Evolutionary conservation across 2,329 filamentous ascomycete genomes (phyloP).

Genomic region (Fusarium acutatum): DNA sequence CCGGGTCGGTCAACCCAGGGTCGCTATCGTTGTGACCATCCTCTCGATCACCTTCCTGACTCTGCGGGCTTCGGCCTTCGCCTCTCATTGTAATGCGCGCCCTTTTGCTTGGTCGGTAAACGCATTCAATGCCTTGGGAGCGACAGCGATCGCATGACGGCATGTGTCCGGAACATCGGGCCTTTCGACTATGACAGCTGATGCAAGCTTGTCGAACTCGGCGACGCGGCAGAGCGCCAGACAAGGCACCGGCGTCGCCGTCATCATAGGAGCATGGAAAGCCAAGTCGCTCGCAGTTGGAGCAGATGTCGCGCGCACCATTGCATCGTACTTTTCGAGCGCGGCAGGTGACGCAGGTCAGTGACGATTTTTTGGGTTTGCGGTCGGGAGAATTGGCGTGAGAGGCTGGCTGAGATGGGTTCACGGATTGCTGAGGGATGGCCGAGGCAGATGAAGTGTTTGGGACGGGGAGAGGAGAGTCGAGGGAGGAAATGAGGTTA

Average conservation of each 20-base stretch:
- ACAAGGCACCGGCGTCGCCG: slow-evolving; percentile 52
- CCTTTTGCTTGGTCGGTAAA: slow-evolving; percentile 62
- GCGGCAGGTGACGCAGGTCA: slow-evolving; percentile 64
- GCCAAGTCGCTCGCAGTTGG: slow-evolving; percentile 66
- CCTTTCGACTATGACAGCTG: slow-evolving; percentile 67
- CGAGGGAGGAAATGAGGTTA: slow-evolving; percentile 37
- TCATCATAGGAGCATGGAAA: slow-evolving; percentile 67
- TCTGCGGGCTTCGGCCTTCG: slow-evolving; percentile 45
- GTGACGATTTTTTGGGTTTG: slow-evolving; percentile 53
- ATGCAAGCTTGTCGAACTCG: slow-evolving; percentile 66
- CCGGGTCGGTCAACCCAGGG: slow-evolving; percentile 46
- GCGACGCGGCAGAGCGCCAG: slow-evolving; percentile 58
- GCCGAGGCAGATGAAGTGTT: slow-evolving; percentile 9
- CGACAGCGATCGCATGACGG: slow-evolving; percentile 62
- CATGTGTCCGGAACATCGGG: slow-evolving; percentile 65
- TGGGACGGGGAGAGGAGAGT: slow-evolving; percentile 35
- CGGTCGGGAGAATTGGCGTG: slow-evolving; percentile 45
- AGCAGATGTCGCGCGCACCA: slow-evolving; percentile 61
- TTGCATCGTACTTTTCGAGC: slow-evolving; percentile 68
- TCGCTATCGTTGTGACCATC: slow-evolving; percentile 49
- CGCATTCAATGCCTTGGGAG: slow-evolving; percentile 62
- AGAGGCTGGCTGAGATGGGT: slow-evolving; percentile 33
- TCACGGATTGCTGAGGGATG: slow-evolving; percentile 18
- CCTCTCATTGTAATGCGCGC: slow-evolving; percentile 38
- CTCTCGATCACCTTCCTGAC: slow-evolving; percentile 48